A percentile compares a stretch with the other conserved stretches of the same genome.
Evolutionary conservation across 768 basidiomycete species (phyloP).

Genomic region (Mycena sanguinolenta): DNA sequence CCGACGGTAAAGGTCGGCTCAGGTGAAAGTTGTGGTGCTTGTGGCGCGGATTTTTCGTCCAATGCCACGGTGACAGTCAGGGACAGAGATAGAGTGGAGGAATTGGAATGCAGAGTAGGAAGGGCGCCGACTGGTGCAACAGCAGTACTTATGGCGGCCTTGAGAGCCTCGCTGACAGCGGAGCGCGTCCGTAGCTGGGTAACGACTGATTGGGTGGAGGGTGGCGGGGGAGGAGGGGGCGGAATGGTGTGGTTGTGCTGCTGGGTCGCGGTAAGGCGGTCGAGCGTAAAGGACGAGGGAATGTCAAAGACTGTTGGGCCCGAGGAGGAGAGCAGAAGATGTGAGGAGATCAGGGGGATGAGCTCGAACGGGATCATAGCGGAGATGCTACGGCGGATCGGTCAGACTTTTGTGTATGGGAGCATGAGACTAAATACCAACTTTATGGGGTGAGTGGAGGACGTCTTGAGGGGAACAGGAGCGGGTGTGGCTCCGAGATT

Average conservation of each 20-base stretch:
- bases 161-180: conserved; percentile 49
- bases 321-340: conserved; percentile 48
- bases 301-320: conserved; percentile 62
- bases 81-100: conserved; percentile 25
- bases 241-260: conserved; percentile 34
- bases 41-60: conserved; percentile 26
- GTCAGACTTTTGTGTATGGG: not conserved
- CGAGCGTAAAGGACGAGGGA: conserved; percentile 58
- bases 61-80: conserved; percentile 30
- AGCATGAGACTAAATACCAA: conserved; percentile 51
- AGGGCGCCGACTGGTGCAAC: conserved; percentile 35
- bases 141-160: conserved; percentile 54
- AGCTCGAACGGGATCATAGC: conserved; percentile 72
- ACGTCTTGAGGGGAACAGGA: conserved; percentile 68
- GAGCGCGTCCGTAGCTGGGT: conserved; percentile 41
- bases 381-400: conserved; percentile 64
- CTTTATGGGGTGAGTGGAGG: conserved; percentile 88
- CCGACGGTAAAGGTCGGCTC: conserved; percentile 63
- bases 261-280: conserved; percentile 49
- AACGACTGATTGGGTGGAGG: conserved; percentile 30
- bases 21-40: conserved; percentile 20
- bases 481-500: conserved; percentile 36
- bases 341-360: conserved; percentile 65
- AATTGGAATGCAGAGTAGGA: conserved; percentile 26
- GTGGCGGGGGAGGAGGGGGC: conserved; percentile 37